Conservation (phyloP, 306 rosid genomes). For the Alnus rubra region DNA sequence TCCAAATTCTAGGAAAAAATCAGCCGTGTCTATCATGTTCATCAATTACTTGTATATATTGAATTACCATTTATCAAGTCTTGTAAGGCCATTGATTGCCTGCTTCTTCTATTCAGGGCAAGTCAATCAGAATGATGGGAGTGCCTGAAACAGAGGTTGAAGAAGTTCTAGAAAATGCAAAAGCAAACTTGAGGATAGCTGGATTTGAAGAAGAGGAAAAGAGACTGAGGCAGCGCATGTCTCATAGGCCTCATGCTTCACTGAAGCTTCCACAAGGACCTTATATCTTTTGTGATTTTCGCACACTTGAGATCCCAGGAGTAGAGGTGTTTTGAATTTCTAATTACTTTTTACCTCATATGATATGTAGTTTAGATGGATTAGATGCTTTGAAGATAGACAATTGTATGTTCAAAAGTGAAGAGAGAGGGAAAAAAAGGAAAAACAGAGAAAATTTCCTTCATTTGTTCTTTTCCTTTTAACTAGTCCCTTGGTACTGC, state of each 20-base stretch:
- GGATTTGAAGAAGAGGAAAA: conserved; percentile 93
- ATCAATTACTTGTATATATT: background rate
- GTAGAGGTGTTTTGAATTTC: conserved; percentile 50
- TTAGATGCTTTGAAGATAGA: background rate
- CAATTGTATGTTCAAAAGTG: background rate
- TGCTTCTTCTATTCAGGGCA: conserved; percentile 47
- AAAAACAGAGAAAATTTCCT: background rate
- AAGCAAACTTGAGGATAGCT: conserved; percentile 71
- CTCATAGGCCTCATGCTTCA: conserved; percentile 46
- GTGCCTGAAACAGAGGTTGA: conserved; percentile 70
- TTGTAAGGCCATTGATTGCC: conserved; percentile 10
- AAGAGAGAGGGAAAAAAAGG: background rate
- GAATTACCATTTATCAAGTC: background rate
- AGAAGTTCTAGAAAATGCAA: conserved; percentile 68
- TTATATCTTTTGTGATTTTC: conserved; percentile 77
- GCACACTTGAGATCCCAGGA: conserved; percentile 84
- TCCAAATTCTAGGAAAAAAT: background rate
- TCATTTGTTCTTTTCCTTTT: background rate
- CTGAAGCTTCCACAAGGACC: conserved; percentile 85
- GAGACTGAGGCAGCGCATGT: conserved; percentile 70
- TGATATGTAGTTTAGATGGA: background rate
- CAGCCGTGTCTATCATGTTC: background rate
- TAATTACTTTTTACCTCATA: conserved; percentile 13
- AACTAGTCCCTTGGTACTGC: background rate
- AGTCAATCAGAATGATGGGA: conserved; percentile 92